Evolutionary conservation across 495 filamentous ascomycete species (phyloP).

Genomic region (Tuber magnatum): DNA sequence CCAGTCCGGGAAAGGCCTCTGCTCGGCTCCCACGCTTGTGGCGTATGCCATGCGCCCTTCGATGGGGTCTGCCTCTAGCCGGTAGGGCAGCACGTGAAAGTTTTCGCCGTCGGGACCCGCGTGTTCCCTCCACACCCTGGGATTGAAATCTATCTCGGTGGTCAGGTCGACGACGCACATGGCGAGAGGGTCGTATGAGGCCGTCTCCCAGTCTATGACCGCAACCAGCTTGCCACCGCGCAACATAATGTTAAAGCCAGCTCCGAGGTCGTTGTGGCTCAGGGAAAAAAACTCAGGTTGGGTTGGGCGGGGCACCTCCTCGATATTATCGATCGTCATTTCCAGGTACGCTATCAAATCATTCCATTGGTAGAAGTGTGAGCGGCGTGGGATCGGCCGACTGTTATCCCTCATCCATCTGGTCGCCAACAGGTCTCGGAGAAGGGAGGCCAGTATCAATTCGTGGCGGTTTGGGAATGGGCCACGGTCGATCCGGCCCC

Average conservation of each 20-base stretch:
- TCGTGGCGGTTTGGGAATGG: neutral
- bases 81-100: neutral
- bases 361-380: neutral
- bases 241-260: constrained; percentile 10
- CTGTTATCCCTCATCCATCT: neutral
- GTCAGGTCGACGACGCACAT: neutral
- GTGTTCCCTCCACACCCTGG: neutral
- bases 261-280: constrained; percentile 12
- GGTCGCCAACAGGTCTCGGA: neutral
- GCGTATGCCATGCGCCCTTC: fast-evolving
- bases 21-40: neutral
- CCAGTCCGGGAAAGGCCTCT: neutral
- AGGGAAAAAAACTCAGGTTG: neutral
- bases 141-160: neutral
- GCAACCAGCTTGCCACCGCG: constrained; percentile 7
- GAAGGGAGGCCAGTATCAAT: neutral
- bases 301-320: neutral
- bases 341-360: neutral
- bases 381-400: fast-evolving
- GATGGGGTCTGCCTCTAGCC: neutral
- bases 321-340: neutral
- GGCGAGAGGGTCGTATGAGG: neutral
- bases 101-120: neutral
- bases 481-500: neutral
- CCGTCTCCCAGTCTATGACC: constrained; percentile 27